A percentile compares a stretch with the other conserved stretches of the same genome.
phyloP scores from a whole-genome alignment of 2,329 filamentous ascomycete genomes.

The Arthroderma uncinatum region DNA sequence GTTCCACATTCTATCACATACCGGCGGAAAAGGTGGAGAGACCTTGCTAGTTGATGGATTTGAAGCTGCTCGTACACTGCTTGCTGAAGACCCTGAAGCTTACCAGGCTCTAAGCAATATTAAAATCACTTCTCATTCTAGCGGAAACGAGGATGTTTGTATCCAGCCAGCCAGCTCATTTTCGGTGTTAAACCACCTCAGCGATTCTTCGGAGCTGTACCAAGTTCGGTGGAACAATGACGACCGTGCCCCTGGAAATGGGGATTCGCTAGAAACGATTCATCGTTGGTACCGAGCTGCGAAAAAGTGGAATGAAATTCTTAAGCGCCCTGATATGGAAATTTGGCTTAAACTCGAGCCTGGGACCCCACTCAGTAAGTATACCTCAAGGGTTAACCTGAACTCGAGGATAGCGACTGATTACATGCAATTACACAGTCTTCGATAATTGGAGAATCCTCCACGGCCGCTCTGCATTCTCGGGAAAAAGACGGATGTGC shows the following conservation, averaged over 20 bases:
- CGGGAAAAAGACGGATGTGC: conserved; percentile 74
- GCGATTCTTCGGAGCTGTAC: conserved; percentile 35
- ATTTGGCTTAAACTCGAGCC: conserved; percentile 74
- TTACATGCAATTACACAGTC: conserved; percentile 40
- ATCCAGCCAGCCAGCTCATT: conserved; percentile 61
- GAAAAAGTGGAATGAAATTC: conserved; percentile 57
- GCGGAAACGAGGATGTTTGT: conserved; percentile 71
- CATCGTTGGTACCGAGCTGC: conserved; percentile 70
- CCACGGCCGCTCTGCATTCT: conserved; percentile 75
- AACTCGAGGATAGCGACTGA: neutral
- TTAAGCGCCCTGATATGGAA: conserved; percentile 54
- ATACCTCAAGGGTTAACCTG: neutral
- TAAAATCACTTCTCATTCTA: conserved; percentile 66
- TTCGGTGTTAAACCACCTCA: conserved; percentile 55
- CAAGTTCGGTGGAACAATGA: conserved; percentile 90
- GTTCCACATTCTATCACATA: conserved; percentile 82
- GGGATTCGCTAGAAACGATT: conserved; percentile 41
- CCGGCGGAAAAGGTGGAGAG: conserved; percentile 52
- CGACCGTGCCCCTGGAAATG: conserved; percentile 61
- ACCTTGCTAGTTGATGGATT: conserved; percentile 84
- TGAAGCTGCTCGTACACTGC: conserved; percentile 53
- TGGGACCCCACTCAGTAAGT: conserved; percentile 63
- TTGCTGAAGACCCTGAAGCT: conserved; percentile 41
- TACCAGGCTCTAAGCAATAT: conserved; percentile 49
- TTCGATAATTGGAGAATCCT: conserved; percentile 96